A percentile compares a stretch with the other conserved stretches of the same genome.
Conservation (phyloP, 441 rosid genomes). For the Gossypium schwendimanii region DNA sequence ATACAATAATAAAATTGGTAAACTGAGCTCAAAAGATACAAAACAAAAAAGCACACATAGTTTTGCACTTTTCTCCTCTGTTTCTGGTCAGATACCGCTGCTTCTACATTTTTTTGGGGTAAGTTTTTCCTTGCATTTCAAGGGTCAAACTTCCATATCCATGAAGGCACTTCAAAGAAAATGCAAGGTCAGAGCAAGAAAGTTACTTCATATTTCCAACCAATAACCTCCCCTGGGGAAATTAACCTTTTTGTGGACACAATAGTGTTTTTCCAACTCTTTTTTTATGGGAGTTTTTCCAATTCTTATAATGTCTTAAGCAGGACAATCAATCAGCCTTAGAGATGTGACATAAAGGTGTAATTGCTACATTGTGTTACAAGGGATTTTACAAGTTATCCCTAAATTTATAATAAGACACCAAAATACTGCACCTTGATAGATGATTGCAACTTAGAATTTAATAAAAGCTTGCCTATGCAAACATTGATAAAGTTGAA, state of each 20-base stretch:
- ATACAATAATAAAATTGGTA: not conserved
- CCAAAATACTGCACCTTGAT: not conserved
- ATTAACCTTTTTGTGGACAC: not conserved
- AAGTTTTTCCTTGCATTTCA: not conserved
- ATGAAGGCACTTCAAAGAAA: not conserved
- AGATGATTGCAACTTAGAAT: not conserved
- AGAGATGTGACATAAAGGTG: not conserved
- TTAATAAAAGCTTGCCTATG: conserved; percentile 1
- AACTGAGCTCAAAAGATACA: not conserved
- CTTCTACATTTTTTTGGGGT: not conserved
- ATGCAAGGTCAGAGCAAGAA: not conserved
- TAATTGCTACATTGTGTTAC: not conserved
- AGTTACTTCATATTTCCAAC: not conserved
- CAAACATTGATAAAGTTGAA: not conserved
- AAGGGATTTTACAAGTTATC: conserved; percentile 1
- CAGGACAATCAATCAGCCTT: not conserved
- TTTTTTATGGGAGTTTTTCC: not conserved
- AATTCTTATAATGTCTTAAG: not conserved
- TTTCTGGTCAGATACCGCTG: not conserved
- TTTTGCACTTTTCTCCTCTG: not conserved
- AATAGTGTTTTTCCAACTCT: not conserved
- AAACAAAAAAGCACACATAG: not conserved
- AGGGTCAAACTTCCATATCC: not conserved
- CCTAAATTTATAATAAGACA: not conserved
- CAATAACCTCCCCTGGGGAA: not conserved